phyloP scores from a whole-genome alignment of 805 yeast genomes.

The Nakazawaea peltata region DNA sequence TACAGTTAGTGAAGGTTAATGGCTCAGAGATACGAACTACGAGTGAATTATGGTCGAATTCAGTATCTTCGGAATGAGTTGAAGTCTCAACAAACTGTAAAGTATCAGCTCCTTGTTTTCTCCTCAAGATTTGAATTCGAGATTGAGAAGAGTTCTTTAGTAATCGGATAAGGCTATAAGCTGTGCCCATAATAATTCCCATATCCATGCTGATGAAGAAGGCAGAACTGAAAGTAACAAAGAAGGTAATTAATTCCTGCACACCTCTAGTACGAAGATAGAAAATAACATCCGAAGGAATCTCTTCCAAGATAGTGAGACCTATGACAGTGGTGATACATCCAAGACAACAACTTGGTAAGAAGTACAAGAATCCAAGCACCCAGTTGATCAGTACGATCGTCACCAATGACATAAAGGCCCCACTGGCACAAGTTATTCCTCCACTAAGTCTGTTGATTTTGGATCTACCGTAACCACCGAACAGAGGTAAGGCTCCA shows the following conservation, averaged over 20 bases:
- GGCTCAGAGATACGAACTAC: constrained; percentile 85
- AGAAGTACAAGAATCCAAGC: constrained; percentile 54
- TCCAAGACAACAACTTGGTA: constrained; percentile 75
- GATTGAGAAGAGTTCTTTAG: constrained; percentile 75
- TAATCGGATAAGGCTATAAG: constrained; percentile 71
- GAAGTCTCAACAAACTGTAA: constrained; percentile 13
- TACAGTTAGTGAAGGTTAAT: constrained; percentile 77
- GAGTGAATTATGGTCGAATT: constrained; percentile 61
- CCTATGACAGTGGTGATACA: constrained; percentile 80
- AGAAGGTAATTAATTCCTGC: constrained; percentile 64
- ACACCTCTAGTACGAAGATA: constrained; percentile 70
- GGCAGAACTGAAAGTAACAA: constrained; percentile 56
- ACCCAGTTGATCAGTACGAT: constrained; percentile 54
- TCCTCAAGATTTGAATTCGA: constrained; percentile 74
- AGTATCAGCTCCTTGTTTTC: constrained; percentile 43
- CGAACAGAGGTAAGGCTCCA: constrained; percentile 84
- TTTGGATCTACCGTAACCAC: constrained; percentile 92
- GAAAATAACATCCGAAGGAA: constrained; percentile 69
- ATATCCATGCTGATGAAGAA: constrained; percentile 74
- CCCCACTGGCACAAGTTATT: constrained; percentile 75
- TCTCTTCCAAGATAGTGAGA: constrained; percentile 68
- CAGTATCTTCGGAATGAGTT: constrained; percentile 65
- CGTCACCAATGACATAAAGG: constrained; percentile 71
- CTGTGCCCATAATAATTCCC: constrained; percentile 84
- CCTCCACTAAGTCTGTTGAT: constrained; percentile 87